phyloP scores from a whole-genome alignment of 2,329 filamentous ascomycete species.

The Fusarium sp. region DNA sequence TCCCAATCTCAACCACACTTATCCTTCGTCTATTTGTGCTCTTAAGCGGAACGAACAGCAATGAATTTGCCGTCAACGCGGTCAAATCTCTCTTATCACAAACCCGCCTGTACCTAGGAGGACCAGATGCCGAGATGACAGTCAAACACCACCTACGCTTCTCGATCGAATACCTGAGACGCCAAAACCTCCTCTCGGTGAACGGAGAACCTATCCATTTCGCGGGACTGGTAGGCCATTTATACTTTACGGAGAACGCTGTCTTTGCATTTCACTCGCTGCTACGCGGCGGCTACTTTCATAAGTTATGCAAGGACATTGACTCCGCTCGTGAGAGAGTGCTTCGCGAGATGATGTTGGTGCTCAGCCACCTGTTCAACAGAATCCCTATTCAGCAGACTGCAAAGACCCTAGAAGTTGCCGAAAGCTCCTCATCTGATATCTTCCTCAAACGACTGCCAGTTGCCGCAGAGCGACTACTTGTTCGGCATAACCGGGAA shows the following conservation, averaged over 20 bases:
- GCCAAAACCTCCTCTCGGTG: conserved; percentile 70
- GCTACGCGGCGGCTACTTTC: conserved; percentile 74
- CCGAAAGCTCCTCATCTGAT: conserved; percentile 63
- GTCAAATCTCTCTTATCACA: conserved; percentile 75
- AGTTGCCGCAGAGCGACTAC: conserved; percentile 59
- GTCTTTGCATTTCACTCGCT: conserved; percentile 81
- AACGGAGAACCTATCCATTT: conserved; percentile 75
- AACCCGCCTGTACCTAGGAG: conserved; percentile 74
- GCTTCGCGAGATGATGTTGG: conserved; percentile 66
- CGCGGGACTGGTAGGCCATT: conserved; percentile 71
- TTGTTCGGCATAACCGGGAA: conserved; percentile 69
- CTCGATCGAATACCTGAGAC: conserved; percentile 79
- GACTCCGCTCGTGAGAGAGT: conserved; percentile 55
- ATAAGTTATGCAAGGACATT: conserved; percentile 64
- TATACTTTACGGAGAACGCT: conserved; percentile 80
- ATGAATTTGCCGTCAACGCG: conserved; percentile 66
- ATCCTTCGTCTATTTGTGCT: conserved; percentile 74
- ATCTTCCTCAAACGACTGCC: conserved; percentile 73
- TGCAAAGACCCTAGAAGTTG: conserved; percentile 51
- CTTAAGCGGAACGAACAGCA: conserved; percentile 70
- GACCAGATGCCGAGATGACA: conserved; percentile 70
- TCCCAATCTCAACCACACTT: conserved; percentile 77
- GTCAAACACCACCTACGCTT: conserved; percentile 81
- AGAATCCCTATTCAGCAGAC: conserved; percentile 59
- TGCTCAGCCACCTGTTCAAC: conserved; percentile 75